Evolutionary conservation across 1,284 basidiomycete genomes (phyloP).

Genomic region (Apiotrichum gracile): DNA sequence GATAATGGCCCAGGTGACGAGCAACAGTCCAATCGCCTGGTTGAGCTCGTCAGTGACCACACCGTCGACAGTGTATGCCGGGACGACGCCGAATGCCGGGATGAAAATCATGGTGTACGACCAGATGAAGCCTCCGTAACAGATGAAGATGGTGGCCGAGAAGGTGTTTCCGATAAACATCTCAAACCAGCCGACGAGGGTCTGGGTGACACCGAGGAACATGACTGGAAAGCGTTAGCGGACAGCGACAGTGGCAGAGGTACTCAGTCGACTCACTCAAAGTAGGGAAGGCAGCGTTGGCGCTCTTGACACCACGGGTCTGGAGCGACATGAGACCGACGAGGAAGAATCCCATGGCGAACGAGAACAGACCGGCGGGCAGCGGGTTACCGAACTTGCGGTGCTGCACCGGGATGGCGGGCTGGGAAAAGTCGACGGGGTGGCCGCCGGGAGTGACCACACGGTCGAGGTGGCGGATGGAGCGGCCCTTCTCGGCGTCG

Average conservation of each 20-base stretch:
- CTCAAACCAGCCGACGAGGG: constrained; percentile 18
- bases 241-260: background rate
- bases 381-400: constrained; percentile 20
- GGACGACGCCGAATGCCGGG: constrained; percentile 5
- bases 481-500: constrained; percentile 17
- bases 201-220: constrained; percentile 17
- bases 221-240: constrained; percentile 2
- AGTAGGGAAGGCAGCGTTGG: constrained; percentile 7
- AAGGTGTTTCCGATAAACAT: constrained; percentile 23
- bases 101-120: constrained; percentile 12
- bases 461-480: constrained; percentile 10
- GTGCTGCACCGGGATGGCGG: constrained; percentile 20
- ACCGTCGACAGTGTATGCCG: constrained; percentile 8
- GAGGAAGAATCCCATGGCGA: constrained; percentile 5
- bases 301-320: constrained; percentile 10
- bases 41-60: constrained; percentile 17
- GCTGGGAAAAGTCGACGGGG: constrained; percentile 21
- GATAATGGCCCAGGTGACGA: constrained; percentile 13
- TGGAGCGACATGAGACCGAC: constrained; percentile 13
- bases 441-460: constrained; percentile 20
- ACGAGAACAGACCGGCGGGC: constrained; percentile 15
- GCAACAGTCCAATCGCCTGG: constrained; percentile 10
- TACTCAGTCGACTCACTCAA: constrained; percentile 12
- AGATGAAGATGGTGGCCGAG: constrained; percentile 17
- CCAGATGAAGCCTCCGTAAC: constrained; percentile 15